phyloP scores from a whole-genome alignment of 148 eudicot genomes.

The Vaccinium myrtillus region DNA sequence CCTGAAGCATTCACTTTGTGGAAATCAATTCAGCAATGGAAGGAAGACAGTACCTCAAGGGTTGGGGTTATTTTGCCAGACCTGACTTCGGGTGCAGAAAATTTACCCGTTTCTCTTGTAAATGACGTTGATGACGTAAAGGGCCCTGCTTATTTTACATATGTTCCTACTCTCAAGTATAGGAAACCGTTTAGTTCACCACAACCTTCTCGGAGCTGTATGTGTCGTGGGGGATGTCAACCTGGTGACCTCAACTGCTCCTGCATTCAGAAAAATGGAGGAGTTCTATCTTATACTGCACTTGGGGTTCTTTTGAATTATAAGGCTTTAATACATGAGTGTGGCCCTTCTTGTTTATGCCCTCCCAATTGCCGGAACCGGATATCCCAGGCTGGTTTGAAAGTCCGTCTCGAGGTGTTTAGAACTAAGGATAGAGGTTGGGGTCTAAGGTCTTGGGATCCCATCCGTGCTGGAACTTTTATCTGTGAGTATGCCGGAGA shows the following conservation, averaged over 20 bases:
- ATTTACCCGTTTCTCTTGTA: constrained; percentile 65
- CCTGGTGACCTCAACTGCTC: constrained; percentile 72
- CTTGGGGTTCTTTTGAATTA: constrained; percentile 57
- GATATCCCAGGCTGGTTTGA: constrained; percentile 63
- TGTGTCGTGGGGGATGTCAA: constrained; percentile 63
- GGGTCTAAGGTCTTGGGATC: constrained; percentile 87
- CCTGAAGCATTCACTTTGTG: constrained; percentile 65
- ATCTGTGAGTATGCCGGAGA: constrained; percentile 83
- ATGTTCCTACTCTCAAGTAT: constrained; percentile 50
- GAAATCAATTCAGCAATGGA: constrained; percentile 91
- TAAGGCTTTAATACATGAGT: constrained; percentile 62
- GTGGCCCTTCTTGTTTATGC: constrained; percentile 75
- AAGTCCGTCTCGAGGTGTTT: constrained; percentile 73
- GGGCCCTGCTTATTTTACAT: constrained; percentile 85
- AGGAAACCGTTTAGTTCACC: constrained; percentile 42
- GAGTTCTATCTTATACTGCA: constrained; percentile 53
- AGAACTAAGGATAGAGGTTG: constrained; percentile 81
- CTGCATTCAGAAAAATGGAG: constrained; percentile 71
- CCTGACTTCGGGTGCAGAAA: constrained; percentile 80
- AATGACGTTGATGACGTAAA: constrained; percentile 84
- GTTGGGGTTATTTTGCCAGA: constrained; percentile 77
- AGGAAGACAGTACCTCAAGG: constrained; percentile 51
- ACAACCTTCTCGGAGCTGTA: constrained; percentile 54
- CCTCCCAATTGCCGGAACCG: constrained; percentile 67
- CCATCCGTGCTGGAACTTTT: constrained; percentile 67